Base-by-base conservation (phyloP, 2,329 filamentous ascomycete species). In the Diplodia scrobiculata region DNA sequence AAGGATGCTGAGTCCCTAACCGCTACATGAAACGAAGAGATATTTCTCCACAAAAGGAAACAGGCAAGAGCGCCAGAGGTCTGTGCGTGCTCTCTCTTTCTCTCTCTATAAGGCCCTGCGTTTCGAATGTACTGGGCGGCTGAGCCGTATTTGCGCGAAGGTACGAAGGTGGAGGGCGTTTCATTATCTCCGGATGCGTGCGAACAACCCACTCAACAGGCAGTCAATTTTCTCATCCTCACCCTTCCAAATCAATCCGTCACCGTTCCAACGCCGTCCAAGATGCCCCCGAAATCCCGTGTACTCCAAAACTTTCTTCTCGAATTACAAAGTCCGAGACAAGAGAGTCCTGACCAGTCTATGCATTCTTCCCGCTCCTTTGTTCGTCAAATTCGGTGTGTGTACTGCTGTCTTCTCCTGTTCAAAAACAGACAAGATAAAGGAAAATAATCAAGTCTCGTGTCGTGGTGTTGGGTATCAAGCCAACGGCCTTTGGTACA, bases 131-230 rank as follows among this genome's bases (percentile, higher is more conserved):
- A 9, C 52, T n/a, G 52, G 51, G 21, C 41, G 41, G 41, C 34
- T 11, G 34, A 11, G 34, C 34, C 34, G 10, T 36, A 10, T 45
- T 19, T 36, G 45, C 21, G 45, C 58, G n/a, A 50, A 62, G 41
- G 52, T 38, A 38, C n/a, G 51, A 4, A 51, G 14, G 48, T 14
- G 48, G 32, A 55, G n/a, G 32, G n/a, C 11, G n/a, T 41, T 21
- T 21, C 19, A 17, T 7, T 41, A 19, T 29, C 29, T 36, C 19
- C 21, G 48, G 19, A 4, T 19, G 25, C 5, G 19, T 41, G 34
- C 19, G 38, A 59, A 60, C 19, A 62, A 62, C 50, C 58, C 58
- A 62, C 27, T 60, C 21, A 47, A 36, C n/a, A 32, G 55, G 38
- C 21, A 36, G 41, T 47, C 58, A 50, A 62, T 11, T 17, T 19